phyloP scores from a whole-genome alignment of 1,284 basidiomycete species.

The Ustilago nuda region DNA sequence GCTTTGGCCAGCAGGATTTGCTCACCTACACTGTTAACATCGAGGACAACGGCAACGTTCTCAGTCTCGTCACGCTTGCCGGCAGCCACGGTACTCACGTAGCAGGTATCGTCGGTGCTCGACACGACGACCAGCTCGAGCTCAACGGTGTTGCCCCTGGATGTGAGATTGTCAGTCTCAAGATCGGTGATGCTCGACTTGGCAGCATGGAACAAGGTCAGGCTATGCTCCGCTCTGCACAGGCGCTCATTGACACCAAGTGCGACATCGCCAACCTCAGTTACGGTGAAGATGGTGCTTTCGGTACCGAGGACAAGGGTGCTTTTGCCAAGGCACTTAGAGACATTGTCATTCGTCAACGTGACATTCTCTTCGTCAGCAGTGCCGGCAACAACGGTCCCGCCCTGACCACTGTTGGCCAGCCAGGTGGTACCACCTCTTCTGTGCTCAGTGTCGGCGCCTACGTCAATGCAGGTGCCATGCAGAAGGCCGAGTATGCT shows the following conservation, averaged over 20 bases:
- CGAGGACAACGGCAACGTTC: conserved; percentile 55
- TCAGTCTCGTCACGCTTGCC: conserved; percentile 65
- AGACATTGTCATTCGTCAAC: conserved; percentile 64
- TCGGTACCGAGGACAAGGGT: conserved; percentile 66
- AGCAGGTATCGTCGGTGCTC: conserved; percentile 68
- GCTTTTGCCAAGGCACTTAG: conserved; percentile 64
- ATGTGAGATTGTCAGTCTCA: conserved; percentile 67
- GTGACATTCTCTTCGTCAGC: conserved; percentile 65
- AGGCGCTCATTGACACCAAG: conserved; percentile 67
- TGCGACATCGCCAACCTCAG: conserved; percentile 69
- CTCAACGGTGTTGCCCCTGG: conserved; percentile 69
- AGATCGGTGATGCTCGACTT: conserved; percentile 64
- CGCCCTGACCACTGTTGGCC: conserved; percentile 68
- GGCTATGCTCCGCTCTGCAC: conserved; percentile 69
- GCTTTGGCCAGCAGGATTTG: conserved; percentile 67
- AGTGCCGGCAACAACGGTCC: conserved; percentile 68
- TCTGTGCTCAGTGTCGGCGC: conserved; percentile 69
- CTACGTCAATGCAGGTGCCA: conserved; percentile 67
- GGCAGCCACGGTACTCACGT: conserved; percentile 70
- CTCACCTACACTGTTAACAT: conserved; percentile 69
- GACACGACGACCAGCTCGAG: conserved; percentile 59
- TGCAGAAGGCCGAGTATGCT: conserved; percentile 70
- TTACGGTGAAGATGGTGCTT: conserved; percentile 69
- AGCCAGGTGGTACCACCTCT: conserved; percentile 68
- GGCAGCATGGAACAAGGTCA: conserved; percentile 69